Base-by-base conservation (phyloP, 345 rosid genomes). In the Punica granatum region DNA sequence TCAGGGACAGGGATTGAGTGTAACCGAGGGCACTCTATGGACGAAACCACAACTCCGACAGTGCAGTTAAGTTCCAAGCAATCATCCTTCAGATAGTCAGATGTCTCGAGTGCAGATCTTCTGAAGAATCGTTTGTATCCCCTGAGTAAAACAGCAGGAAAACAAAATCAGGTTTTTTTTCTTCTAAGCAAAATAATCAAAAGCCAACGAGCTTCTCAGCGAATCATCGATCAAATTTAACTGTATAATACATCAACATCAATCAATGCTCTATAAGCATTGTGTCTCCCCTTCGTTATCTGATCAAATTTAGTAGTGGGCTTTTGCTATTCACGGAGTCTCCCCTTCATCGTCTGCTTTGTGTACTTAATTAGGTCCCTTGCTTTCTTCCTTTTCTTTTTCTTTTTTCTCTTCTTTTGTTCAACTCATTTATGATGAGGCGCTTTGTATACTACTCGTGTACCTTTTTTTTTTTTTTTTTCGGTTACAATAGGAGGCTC, bases 51-150 rank as follows among this genome's bases (percentile, higher is more conserved):
- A 6, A 86, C 89, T 67, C 92, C 92, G 68, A 87, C 89, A 9
- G 92, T 84, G 70, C 92, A 87, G 69, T 79, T 78, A 51, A 87
- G 83, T 73, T 84, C 81, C 74, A 87, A 77, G 77, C 89, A 84
- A 73, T 87, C 92, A 72, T 85, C 81, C 81, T 81, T 85, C 23
- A 87, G 77, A 70, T 69, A 87, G 68, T 85, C 92, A 2, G 92
- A 87, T 14, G 88, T 75, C 68, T 87, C 92, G 34, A 87, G 88
- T 77, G 79, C 39, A 56, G 86, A 44, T 39, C 92, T 82, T 69
- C 92, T 75, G 73, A 72, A 87, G 72, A 83, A 87, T n/a, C 90
- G 86, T 78, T 87, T 87, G 81, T 87, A 87, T 63, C 92, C 92
- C 92, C 92, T 87, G 51, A 13, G 72, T 30, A 43, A 68, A 63